Evolutionary conservation across 768 basidiomycete genomes (phyloP).

Genomic region (Tricholoma hemisulphureum): DNA sequence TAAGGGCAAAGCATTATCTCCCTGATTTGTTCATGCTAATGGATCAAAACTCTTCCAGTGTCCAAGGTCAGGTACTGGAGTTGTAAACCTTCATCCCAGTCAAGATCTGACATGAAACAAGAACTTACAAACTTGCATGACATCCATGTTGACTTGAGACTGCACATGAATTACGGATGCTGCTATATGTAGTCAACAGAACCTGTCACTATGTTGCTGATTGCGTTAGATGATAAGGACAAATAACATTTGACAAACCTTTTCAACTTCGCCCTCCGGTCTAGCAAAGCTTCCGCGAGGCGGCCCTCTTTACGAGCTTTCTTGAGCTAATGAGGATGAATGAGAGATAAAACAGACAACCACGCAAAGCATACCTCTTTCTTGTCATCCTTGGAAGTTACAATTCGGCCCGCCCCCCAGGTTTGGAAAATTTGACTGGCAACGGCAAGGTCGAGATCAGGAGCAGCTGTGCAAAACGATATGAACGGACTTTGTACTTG

Average conservation of each 20-base stretch:
- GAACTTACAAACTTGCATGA: too few relatives aligned
- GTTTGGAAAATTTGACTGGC: conserved; percentile 71
- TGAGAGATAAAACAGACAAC: conserved; percentile 1
- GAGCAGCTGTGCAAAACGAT: background rate
- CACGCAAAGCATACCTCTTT: conserved; percentile 52
- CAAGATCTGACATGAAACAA: too few relatives aligned
- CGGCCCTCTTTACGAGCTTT: conserved; percentile 75
- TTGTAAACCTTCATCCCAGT: too few relatives aligned
- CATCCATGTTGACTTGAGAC: too few relatives aligned
- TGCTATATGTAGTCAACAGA: too few relatives aligned
- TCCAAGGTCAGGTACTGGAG: too few relatives aligned
- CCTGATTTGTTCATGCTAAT: too few relatives aligned
- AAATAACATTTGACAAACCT: conserved; percentile 43
- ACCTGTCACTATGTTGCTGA: conserved; percentile 41
- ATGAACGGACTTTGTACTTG: conserved; percentile 61
- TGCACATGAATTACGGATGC: too few relatives aligned
- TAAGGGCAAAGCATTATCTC: too few relatives aligned
- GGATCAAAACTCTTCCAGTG: too few relatives aligned
- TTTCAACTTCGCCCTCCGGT: conserved; percentile 80
- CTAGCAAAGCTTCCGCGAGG: conserved; percentile 76
- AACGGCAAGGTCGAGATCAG: conserved; percentile 4
- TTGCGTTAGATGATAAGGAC: background rate
- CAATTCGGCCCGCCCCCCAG: conserved; percentile 78
- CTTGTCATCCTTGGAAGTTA: conserved; percentile 70
- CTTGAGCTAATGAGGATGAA: conserved; percentile 53